phyloP scores from a whole-genome alignment of 73 alveolate genomes.

The Stentor roeselii region DNA sequence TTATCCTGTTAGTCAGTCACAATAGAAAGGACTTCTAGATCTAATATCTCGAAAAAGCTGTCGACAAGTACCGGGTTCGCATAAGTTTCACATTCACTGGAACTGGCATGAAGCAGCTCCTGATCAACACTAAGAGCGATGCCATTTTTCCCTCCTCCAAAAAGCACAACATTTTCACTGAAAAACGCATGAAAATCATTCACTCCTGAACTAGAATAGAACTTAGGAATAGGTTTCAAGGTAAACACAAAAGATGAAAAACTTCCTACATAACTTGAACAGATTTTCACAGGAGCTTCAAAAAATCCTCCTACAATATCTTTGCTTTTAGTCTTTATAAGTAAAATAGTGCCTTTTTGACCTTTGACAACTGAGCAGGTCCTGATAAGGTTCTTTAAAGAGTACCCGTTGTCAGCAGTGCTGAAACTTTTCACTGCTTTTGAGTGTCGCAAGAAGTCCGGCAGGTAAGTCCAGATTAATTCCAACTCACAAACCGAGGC shows the following conservation, averaged over 20 bases:
- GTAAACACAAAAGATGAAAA: background rate
- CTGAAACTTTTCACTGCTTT: background rate
- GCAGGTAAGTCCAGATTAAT: background rate
- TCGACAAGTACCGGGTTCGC: background rate
- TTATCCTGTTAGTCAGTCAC: background rate
- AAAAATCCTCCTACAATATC: background rate
- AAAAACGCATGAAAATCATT: background rate
- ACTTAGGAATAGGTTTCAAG: background rate
- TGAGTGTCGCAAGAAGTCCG: background rate
- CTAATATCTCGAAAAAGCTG: background rate
- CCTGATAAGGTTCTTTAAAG: background rate
- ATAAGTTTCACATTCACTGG: background rate
- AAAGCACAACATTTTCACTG: background rate
- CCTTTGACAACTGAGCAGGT: too few relatives aligned
- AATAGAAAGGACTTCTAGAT: background rate
- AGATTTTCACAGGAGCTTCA: background rate
- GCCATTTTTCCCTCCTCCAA: background rate
- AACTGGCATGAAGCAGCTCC: background rate
- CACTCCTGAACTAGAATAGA: background rate
- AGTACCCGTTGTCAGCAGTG: background rate
- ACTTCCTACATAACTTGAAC: background rate
- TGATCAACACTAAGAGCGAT: background rate
- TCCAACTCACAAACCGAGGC: background rate
- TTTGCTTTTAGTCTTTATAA: background rate
- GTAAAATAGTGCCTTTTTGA: background rate